Evolutionary conservation across 306 rosid genomes (phyloP).

Genomic region (Elaeagnus macrophylla): DNA sequence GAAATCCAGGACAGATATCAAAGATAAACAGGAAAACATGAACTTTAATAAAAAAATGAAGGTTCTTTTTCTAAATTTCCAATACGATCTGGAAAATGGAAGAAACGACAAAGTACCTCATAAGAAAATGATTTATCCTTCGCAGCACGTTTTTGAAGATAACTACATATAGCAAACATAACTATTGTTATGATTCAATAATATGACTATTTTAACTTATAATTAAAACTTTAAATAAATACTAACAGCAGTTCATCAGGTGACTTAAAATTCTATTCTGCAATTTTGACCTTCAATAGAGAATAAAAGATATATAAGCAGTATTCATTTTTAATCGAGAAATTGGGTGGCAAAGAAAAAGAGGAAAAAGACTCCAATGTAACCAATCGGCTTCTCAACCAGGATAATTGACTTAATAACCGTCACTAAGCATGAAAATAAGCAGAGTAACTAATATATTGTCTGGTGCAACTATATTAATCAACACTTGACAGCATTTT

Average conservation of each 20-base stretch:
- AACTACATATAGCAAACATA: conserved; percentile 43
- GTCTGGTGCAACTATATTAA: too few relatives aligned
- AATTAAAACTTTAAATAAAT: not conserved
- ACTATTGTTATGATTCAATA: conserved; percentile 8
- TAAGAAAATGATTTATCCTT: conserved; percentile 79
- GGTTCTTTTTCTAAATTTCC: not conserved
- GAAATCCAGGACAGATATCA: too few relatives aligned
- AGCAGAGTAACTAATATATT: too few relatives aligned
- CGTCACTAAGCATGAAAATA: too few relatives aligned
- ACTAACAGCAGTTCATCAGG: not conserved
- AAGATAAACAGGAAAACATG: too few relatives aligned
- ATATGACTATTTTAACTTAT: not conserved
- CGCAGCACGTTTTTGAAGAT: conserved; percentile 65
- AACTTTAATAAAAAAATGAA: not conserved
- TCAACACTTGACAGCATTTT: too few relatives aligned
- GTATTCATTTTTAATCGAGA: too few relatives aligned
- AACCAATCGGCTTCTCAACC: too few relatives aligned
- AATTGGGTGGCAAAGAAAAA: not conserved
- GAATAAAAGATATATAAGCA: not conserved
- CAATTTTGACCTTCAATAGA: not conserved
- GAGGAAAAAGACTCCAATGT: not conserved
- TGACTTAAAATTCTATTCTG: not conserved
- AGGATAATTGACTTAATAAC: too few relatives aligned
- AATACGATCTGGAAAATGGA: conserved; percentile 1
- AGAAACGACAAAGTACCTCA: conserved; percentile 47